Evolutionary conservation across 768 basidiomycete species (phyloP), one percentile per base, ranked within the genome.

Genomic region (Termitomyces eurrhizus): DNA sequence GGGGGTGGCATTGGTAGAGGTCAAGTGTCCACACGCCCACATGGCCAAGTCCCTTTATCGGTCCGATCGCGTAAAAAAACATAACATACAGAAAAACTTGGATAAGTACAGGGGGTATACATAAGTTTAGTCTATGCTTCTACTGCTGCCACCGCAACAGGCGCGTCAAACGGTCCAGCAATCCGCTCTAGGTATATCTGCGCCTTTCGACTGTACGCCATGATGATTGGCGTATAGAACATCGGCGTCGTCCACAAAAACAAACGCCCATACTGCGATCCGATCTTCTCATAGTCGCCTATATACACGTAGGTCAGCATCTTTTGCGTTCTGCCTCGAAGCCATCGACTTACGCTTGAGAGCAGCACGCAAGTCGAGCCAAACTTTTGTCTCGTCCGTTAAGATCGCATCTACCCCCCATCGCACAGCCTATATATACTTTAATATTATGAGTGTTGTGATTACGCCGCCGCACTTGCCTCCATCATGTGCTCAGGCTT

Each of bases 401-500:
- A 93, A 78, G 63, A 93, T 89, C 8, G 82, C 92, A 63, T 87
- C 81, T 7, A 85, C 89, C 59, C 81, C 87, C 92, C 92, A 93
- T 62, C 88, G 77, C 26, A 87, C 89, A 46, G 88, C 89, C 89
- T 91, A 65, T 44, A 44, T 8, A n/a, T 44, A 21, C 7, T n/a
- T 44, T 21, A 44, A 44, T 21, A 44, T 7, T 21, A 44, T 7
- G 42, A n/a, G 7, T 44, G 42, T 9, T 3, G 42, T 44, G 8
- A 44, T 18, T 4, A 9, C 42, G 4, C 42, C 52, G 54, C 35
- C 6, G 72, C 84, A 42, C 56, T 46, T 33, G 87, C 91, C 85
- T 94, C 92, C 82, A 92, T 90, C 92, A 94, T 93, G 68, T 93
- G 87, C 57, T 85, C 85, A 11, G 86, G 86, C 50, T 88, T 82